These are phyloP conservation scores for Rhizoctonia solani DNA, from an alignment of 1,284 basidiomycete species.

Conservation along the genomic window DNA sequence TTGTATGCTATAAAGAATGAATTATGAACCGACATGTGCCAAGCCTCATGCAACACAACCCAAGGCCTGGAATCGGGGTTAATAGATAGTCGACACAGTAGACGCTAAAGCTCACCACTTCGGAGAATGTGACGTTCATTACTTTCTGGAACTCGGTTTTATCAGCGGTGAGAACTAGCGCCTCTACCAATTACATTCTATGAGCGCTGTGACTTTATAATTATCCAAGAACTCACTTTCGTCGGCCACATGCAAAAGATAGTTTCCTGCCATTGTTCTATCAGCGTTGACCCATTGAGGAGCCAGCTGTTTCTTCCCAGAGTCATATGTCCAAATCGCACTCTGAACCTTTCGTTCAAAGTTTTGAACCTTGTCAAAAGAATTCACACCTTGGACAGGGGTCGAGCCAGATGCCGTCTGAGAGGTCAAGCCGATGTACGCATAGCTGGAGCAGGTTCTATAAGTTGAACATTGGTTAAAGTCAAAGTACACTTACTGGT, in stretches of 20 bases:
- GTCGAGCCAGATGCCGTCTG: background rate
- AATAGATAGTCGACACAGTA: background rate
- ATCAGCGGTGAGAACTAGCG: conserved; percentile 3
- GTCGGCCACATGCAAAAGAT: background rate
- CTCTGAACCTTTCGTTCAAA: background rate
- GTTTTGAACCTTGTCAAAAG: background rate
- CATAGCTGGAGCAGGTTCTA: background rate
- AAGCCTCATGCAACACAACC: background rate
- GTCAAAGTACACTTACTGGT: background rate
- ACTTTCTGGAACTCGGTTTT: background rate
- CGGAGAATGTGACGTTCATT: background rate
- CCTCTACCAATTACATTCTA: background rate
- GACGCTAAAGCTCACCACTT: conserved; percentile 1
- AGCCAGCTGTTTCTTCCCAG: background rate
- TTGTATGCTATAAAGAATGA: background rate
- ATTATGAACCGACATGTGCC: background rate
- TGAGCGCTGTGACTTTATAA: background rate
- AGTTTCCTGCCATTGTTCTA: background rate
- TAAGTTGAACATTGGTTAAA: background rate
- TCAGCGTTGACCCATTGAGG: conserved; percentile 19
- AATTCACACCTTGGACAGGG: background rate
- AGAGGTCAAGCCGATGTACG: background rate
- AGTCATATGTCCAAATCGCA: conserved; percentile 10
- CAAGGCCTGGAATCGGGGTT: background rate
- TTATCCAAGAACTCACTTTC: background rate